Evolutionary conservation across 192 early-diverging fungal species (phyloP).

Genomic region (Coemansia sp.): DNA sequence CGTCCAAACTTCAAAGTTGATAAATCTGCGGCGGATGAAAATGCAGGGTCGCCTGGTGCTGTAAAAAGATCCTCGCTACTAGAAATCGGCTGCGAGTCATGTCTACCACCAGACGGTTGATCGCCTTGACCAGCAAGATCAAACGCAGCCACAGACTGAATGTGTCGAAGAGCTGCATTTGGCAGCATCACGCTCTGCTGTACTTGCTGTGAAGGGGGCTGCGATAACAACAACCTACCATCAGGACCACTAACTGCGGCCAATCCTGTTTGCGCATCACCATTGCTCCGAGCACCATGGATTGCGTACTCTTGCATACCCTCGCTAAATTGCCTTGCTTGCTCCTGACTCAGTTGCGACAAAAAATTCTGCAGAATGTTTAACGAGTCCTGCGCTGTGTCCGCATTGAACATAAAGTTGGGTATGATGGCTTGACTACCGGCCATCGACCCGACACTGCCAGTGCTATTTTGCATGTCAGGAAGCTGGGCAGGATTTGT

Average conservation of each 20-base stretch:
- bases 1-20: slow-evolving; percentile 11
- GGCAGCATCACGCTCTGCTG: slow-evolving; percentile 15
- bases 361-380: slow-evolving; percentile 51
- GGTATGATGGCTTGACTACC: not conserved
- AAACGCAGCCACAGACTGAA: slow-evolving; percentile 23
- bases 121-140: slow-evolving; percentile 8
- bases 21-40: slow-evolving; percentile 8
- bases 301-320: slow-evolving; percentile 43
- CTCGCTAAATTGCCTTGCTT: slow-evolving; percentile 41
- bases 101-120: slow-evolving; percentile 22
- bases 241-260: not conserved
- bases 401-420: slow-evolving; percentile 38
- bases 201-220: not conserved
- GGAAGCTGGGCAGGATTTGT: not conserved
- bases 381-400: slow-evolving; percentile 43
- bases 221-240: not conserved
- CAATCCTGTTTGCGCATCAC: no score
- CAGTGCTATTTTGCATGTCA: not conserved
- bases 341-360: slow-evolving; percentile 47
- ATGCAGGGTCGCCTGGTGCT: slow-evolving; percentile 22
- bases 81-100: slow-evolving; percentile 44
- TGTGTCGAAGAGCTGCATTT: slow-evolving; percentile 30
- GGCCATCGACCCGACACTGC: not conserved
- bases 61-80: slow-evolving; percentile 48
- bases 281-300: slow-evolving; percentile 20